These are phyloP conservation scores for Sporothrix mexicana DNA, from an alignment of 2,329 filamentous ascomycete genomes.

Conservation along the genomic window DNA sequence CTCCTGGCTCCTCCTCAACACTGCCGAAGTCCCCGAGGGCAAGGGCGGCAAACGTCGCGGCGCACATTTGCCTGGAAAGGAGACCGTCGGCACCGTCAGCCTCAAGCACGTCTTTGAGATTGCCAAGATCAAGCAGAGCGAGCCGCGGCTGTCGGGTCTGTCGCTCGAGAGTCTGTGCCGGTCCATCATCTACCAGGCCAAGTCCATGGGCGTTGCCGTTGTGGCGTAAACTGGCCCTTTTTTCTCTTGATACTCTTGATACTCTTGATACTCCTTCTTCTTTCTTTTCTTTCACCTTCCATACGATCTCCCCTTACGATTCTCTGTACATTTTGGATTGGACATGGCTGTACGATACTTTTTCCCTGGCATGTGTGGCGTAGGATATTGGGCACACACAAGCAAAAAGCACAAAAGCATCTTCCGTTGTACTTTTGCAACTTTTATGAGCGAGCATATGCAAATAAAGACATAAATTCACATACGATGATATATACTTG, in stretches of 20 bases:
- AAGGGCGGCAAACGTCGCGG: slow-evolving; percentile 82
- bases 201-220: slow-evolving; percentile 75
- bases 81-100: slow-evolving; percentile 82
- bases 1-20: slow-evolving; percentile 83
- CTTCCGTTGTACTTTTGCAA: slow-evolving; percentile 14
- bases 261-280: neutral
- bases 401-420: slow-evolving; percentile 3
- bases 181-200: slow-evolving; percentile 75
- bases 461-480: neutral
- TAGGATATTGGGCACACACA: slow-evolving; percentile 29
- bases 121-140: slow-evolving; percentile 89
- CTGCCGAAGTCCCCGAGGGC: slow-evolving; percentile 72
- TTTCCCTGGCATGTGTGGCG: slow-evolving; percentile 20
- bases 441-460: slow-evolving; percentile 27
- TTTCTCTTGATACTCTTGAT: neutral
- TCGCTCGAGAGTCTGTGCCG: slow-evolving; percentile 73
- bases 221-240: slow-evolving; percentile 55
- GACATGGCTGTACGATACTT: slow-evolving; percentile 24
- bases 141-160: slow-evolving; percentile 74
- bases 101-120: slow-evolving; percentile 98
- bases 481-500: neutral
- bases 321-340: slow-evolving; percentile 27
- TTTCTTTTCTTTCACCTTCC: neutral
- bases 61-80: slow-evolving; percentile 74
- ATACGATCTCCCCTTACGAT: neutral